Evolutionary conservation across 2,329 filamentous ascomycete genomes (phyloP).

Genomic region (Xylaria arbuscula): DNA sequence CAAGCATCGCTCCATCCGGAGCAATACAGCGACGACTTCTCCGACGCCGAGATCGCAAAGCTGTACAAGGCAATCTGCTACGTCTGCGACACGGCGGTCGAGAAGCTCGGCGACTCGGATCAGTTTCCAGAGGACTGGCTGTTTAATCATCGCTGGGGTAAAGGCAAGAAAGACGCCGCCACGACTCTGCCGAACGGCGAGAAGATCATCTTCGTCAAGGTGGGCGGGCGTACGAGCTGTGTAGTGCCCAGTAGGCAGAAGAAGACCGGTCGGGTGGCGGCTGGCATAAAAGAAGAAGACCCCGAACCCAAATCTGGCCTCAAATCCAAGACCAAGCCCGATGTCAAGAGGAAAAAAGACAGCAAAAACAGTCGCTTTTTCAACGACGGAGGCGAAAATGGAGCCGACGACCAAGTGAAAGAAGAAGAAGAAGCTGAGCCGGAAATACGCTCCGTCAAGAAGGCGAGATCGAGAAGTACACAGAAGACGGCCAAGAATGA

Average conservation of each 20-base stretch:
- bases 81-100: constrained; percentile 83
- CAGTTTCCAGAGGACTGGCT: constrained; percentile 89
- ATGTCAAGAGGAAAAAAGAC: constrained; percentile 24
- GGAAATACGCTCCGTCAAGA: constrained; percentile 42
- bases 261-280: constrained; percentile 67
- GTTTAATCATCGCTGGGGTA: constrained; percentile 89
- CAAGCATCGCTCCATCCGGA: constrained; percentile 91
- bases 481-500: constrained; percentile 43
- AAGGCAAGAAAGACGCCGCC: constrained; percentile 78
- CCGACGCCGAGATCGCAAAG: constrained; percentile 73
- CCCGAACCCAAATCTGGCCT: constrained; percentile 29
- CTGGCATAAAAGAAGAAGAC: constrained; percentile 55
- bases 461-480: constrained; percentile 33
- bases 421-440: constrained; percentile 17
- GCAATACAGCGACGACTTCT: constrained; percentile 88
- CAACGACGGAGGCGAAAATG: constrained; percentile 4
- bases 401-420: background rate
- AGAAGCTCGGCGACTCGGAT: constrained; percentile 81
- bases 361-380: constrained; percentile 35
- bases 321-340: constrained; percentile 31
- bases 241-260: constrained; percentile 88
- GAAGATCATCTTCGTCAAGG: constrained; percentile 85
- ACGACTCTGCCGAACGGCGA: constrained; percentile 82
- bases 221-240: constrained; percentile 91
- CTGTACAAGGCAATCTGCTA: constrained; percentile 80